A percentile compares a stretch with the other conserved stretches of the same genome.
Conservation (phyloP, 768 basidiomycete genomes). For the Boletus sensibilis region DNA sequence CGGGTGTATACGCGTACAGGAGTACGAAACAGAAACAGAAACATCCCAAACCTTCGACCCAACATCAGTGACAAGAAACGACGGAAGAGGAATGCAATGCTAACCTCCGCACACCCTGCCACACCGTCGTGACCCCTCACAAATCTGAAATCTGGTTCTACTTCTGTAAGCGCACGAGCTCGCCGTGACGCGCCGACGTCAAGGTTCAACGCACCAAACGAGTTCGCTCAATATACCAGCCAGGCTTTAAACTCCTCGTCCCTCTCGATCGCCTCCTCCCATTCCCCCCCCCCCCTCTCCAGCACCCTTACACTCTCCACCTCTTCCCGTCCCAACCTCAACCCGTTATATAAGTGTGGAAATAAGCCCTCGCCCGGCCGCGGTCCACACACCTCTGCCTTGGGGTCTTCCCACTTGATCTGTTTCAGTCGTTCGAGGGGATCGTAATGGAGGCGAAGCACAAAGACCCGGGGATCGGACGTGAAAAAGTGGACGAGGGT, state of each 20-base stretch:
- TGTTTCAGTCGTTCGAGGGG: constrained; percentile 32
- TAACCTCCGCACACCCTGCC: neutral
- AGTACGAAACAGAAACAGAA: neutral
- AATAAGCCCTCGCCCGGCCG: constrained; percentile 47
- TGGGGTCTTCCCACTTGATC: constrained; percentile 51
- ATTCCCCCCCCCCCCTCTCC: constrained; percentile 27
- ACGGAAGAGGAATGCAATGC: neutral
- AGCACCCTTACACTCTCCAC: constrained; percentile 40
- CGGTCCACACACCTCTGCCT: constrained; percentile 40
- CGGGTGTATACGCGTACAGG: neutral
- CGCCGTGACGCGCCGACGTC: neutral
- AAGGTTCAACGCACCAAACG: too few species aligned
- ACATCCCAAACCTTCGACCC: too few species aligned
- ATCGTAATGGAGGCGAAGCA: constrained; percentile 45
- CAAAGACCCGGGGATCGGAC: constrained; percentile 37
- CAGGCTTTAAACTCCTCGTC: constrained; percentile 23
- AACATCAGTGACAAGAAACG: neutral
- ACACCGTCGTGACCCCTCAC: too few species aligned
- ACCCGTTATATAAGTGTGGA: constrained; percentile 52
- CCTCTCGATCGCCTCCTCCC: constrained; percentile 32
- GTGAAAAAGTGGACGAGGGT: constrained; percentile 49
- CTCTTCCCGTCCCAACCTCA: constrained; percentile 43
- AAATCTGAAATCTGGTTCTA: too few species aligned
- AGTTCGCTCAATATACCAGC: constrained; percentile 33
- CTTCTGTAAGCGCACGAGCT: neutral